Percentiles rank a stretch among this genome's conserved stretches.
phyloP scores from a whole-genome alignment of 2,329 filamentous ascomycete species.

The Arthroderma sp. region DNA sequence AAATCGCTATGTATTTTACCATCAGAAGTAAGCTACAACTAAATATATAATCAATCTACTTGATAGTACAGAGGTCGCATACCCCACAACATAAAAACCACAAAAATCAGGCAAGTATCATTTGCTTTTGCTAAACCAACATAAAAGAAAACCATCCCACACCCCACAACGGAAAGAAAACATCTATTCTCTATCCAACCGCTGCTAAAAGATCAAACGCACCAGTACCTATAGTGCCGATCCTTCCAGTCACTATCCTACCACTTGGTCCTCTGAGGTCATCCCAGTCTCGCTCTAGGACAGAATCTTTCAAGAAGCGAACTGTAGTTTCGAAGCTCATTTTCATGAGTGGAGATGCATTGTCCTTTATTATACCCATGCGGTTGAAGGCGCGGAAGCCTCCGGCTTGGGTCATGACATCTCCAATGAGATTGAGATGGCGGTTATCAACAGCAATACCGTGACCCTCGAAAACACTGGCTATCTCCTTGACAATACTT shows the following conservation, averaged over 20 bases:
- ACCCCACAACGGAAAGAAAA: too few species aligned
- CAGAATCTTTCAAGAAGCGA: constrained; percentile 81
- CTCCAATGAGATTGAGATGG: constrained; percentile 88
- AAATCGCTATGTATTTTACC: too few species aligned
- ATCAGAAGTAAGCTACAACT: too few species aligned
- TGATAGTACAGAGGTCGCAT: too few species aligned
- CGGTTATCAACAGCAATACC: constrained; percentile 83
- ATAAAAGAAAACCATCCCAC: too few species aligned
- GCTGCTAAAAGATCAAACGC: constrained; percentile 71
- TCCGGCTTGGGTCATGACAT: constrained; percentile 93
- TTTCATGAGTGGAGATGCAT: constrained; percentile 86
- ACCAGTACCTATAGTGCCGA: constrained; percentile 77
- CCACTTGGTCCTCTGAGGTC: constrained; percentile 74
- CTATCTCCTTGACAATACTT: constrained; percentile 76
- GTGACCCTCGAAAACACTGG: constrained; percentile 75
- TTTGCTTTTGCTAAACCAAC: too few species aligned
- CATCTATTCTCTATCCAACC: constrained; percentile 22
- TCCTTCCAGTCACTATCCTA: constrained; percentile 72
- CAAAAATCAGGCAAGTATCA: too few species aligned
- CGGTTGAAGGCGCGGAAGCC: constrained; percentile 86
- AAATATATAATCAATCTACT: too few species aligned
- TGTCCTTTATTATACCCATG: constrained; percentile 65
- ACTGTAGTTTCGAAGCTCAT: constrained; percentile 99
- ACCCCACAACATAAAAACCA: too few species aligned
- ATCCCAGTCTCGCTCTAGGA: constrained; percentile 81